Percentiles rank a stretch among this genome's conserved stretches.
phyloP scores from a whole-genome alignment of 2,329 filamentous ascomycete species.

The Elsinoe necatrix region DNA sequence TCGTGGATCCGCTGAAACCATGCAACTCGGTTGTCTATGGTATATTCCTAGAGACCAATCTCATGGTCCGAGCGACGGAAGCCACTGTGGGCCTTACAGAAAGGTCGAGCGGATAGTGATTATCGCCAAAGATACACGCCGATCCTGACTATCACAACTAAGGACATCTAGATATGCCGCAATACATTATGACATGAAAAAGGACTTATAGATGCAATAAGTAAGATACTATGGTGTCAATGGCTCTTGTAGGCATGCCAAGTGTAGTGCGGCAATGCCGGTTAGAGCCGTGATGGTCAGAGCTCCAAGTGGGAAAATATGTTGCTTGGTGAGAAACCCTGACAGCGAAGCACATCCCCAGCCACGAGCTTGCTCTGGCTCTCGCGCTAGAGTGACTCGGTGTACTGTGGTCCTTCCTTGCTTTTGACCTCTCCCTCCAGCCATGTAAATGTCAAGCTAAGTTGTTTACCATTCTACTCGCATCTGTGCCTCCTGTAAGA shows the following conservation, averaged over 20 bases:
- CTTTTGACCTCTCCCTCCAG: conserved; percentile 1
- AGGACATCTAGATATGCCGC: too few relatives aligned
- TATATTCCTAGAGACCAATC: background rate
- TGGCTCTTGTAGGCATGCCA: too few relatives aligned
- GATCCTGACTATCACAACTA: too few relatives aligned
- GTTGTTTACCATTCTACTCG: background rate
- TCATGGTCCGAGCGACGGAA: background rate
- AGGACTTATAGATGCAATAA: too few relatives aligned
- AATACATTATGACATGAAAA: too few relatives aligned
- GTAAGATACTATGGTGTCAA: too few relatives aligned
- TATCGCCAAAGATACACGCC: too few relatives aligned
- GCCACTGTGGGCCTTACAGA: too few relatives aligned
- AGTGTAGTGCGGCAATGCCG: too few relatives aligned
- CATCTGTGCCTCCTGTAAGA: background rate
- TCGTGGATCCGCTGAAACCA: background rate
- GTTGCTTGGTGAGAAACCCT: background rate
- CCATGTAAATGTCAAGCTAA: conserved; percentile 12
- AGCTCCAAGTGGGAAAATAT: too few relatives aligned
- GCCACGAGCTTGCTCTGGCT: conserved; percentile 3
- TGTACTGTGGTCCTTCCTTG: background rate
- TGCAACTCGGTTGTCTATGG: background rate
- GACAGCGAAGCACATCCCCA: background rate
- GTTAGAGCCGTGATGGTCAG: too few relatives aligned
- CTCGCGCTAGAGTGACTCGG: conserved; percentile 12
- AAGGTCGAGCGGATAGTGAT: too few relatives aligned